Conservation (phyloP, 108 stramenopile species). For the Pelagomonas calceolata region DNA sequence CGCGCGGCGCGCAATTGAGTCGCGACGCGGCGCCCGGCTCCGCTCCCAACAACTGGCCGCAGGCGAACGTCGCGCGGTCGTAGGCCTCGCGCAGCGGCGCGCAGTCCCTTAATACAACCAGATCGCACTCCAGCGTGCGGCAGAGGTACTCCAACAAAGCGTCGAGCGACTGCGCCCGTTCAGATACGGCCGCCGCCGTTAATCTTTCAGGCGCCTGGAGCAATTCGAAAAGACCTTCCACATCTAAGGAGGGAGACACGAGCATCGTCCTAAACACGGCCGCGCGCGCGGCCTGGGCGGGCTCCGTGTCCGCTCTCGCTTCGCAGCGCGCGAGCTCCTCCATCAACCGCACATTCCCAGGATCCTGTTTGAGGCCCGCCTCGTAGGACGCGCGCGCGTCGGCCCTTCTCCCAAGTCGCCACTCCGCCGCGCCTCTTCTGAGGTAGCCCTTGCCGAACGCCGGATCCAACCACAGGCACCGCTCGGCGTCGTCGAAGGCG, state of each 20-base stretch:
- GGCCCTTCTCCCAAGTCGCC: neutral
- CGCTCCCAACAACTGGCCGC: neutral
- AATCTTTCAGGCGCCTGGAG: neutral
- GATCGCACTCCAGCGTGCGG: neutral
- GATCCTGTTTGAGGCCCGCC: neutral
- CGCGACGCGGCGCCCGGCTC: neutral
- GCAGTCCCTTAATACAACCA: neutral
- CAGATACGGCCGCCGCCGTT: neutral
- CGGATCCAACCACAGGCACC: neutral
- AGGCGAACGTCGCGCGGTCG: slow-evolving; percentile 1
- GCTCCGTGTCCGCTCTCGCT: neutral
- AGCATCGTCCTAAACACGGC: neutral
- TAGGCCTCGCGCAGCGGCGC: neutral
- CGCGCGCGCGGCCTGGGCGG: neutral
- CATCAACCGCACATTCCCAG: neutral
- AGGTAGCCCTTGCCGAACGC: neutral
- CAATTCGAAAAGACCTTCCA: neutral
- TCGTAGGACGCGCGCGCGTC: neutral
- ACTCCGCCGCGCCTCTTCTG: neutral
- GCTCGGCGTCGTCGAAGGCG: neutral
- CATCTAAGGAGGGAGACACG: neutral
- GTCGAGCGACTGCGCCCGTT: neutral
- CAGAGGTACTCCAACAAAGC: neutral
- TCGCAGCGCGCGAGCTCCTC: neutral
- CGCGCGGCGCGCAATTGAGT: neutral